phyloP scores from a whole-genome alignment of 1,139 yeast genomes.

The Geotrichum carabidarum region DNA sequence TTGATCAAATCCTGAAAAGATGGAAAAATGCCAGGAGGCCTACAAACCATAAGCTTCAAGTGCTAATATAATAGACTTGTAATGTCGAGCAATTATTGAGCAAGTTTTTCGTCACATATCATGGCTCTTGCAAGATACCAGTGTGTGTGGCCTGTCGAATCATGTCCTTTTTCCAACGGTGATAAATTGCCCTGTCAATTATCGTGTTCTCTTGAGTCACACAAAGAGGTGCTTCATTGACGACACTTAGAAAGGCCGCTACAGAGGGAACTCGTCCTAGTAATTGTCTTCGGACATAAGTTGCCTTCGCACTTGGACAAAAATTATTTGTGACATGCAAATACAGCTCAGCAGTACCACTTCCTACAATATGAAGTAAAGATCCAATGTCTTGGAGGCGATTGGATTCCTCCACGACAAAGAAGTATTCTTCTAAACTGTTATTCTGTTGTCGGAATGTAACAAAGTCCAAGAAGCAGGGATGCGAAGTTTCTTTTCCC shows the following conservation, averaged over 20 bases:
- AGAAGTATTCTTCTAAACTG: slow-evolving; percentile 16
- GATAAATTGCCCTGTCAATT: slow-evolving; percentile 17
- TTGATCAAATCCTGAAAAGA: too few species aligned
- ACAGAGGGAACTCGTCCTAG: slow-evolving; percentile 15
- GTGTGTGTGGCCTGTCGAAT: slow-evolving; percentile 9
- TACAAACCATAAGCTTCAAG: too few species aligned
- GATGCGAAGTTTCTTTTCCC: not conserved
- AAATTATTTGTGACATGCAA: slow-evolving; percentile 13
- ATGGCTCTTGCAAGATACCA: slow-evolving; percentile 4
- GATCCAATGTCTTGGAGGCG: slow-evolving; percentile 15
- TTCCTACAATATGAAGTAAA: slow-evolving; percentile 18
- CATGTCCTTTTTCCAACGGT: slow-evolving; percentile 19
- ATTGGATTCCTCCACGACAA: slow-evolving; percentile 12
- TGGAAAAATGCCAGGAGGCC: too few species aligned
- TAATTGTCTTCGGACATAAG: slow-evolving; percentile 11
- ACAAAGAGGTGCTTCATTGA: slow-evolving; percentile 17
- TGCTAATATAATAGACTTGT: too few species aligned
- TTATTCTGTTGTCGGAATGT: slow-evolving; percentile 9
- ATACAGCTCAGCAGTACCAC: slow-evolving; percentile 16
- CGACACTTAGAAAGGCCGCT: slow-evolving; percentile 10
- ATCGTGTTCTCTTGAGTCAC: slow-evolving; percentile 13
- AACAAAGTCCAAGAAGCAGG: slow-evolving; percentile 9
- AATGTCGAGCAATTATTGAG: too few species aligned
- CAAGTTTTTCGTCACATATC: too few species aligned
- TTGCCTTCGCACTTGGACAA: slow-evolving; percentile 8